phyloP scores from a whole-genome alignment of 345 rosid genomes.

The Linum lewisii region DNA sequence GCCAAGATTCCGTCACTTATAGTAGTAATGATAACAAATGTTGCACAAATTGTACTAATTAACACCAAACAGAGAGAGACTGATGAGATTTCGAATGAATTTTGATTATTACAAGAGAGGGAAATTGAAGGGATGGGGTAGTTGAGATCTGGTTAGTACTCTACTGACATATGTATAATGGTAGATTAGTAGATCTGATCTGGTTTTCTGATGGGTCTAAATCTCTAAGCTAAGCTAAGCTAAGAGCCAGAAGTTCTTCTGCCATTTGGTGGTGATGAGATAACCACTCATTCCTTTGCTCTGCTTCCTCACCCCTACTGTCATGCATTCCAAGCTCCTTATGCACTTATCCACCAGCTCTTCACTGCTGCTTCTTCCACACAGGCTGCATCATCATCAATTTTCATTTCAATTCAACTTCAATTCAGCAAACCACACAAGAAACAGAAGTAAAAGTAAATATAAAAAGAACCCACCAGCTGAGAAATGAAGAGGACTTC shows the following conservation, averaged over 20 bases:
- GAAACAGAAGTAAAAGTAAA: neutral
- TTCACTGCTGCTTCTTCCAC: constrained; percentile 61
- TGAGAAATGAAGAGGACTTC: constrained; percentile 46
- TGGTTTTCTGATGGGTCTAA: too few relatives aligned
- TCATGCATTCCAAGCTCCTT: constrained; percentile 62
- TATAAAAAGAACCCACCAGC: constrained; percentile 36
- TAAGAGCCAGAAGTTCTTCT: constrained; percentile 93
- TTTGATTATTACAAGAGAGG: neutral
- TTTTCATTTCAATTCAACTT: neutral
- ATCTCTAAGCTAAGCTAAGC: too few relatives aligned
- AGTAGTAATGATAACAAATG: neutral
- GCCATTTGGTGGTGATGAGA: constrained; percentile 83
- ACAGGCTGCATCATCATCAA: constrained; percentile 38
- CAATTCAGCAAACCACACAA: neutral
- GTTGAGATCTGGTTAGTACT: neutral
- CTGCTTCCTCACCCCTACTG: constrained; percentile 89
- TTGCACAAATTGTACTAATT: too few relatives aligned
- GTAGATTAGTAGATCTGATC: neutral
- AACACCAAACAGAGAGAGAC: too few relatives aligned
- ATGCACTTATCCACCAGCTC: constrained; percentile 80
- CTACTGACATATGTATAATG: neutral
- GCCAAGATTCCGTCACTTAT: neutral
- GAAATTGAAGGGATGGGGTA: neutral
- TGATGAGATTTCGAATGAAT: neutral
- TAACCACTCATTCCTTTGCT: constrained; percentile 76